Evolutionary conservation across 2,329 filamentous ascomycete species (phyloP).

Genomic region (Lachnellula suecica): DNA sequence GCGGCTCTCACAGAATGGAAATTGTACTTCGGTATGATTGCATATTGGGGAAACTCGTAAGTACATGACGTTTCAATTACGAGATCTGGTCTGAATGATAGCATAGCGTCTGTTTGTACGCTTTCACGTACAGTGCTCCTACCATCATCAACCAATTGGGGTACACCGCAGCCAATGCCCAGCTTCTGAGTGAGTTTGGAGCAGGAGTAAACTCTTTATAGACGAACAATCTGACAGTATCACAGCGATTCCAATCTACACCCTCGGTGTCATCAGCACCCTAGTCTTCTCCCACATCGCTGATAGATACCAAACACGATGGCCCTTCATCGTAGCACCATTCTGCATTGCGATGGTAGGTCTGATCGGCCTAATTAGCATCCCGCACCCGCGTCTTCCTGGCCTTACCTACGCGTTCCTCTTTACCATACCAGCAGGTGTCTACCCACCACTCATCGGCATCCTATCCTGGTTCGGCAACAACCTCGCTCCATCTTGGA

Average conservation of each 20-base stretch:
- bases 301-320: constrained; percentile 77
- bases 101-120: constrained; percentile 74
- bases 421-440: constrained; percentile 77
- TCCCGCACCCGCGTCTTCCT: constrained; percentile 64
- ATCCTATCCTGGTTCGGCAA: constrained; percentile 82
- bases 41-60: too few relatives aligned
- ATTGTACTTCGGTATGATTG: constrained; percentile 82
- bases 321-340: constrained; percentile 68
- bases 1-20: constrained; percentile 71
- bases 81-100: too few relatives aligned
- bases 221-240: too few relatives aligned
- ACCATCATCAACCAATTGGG: constrained; percentile 68
- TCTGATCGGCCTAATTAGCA: constrained; percentile 70
- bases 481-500: constrained; percentile 73
- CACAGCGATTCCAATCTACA: constrained; percentile 66
- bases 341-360: constrained; percentile 70
- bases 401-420: constrained; percentile 79
- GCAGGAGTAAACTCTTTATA: too few relatives aligned
- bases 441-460: constrained; percentile 87
- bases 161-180: constrained; percentile 53
- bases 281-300: constrained; percentile 68
- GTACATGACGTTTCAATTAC: too few relatives aligned
- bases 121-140: constrained; percentile 76
- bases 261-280: constrained; percentile 74
- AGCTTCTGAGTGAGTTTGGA: too few relatives aligned